A percentile compares a stretch with the other conserved stretches of the same genome.
Conservation (phyloP, 2,329 filamentous ascomycete species). For the Whalleya microplaca region DNA sequence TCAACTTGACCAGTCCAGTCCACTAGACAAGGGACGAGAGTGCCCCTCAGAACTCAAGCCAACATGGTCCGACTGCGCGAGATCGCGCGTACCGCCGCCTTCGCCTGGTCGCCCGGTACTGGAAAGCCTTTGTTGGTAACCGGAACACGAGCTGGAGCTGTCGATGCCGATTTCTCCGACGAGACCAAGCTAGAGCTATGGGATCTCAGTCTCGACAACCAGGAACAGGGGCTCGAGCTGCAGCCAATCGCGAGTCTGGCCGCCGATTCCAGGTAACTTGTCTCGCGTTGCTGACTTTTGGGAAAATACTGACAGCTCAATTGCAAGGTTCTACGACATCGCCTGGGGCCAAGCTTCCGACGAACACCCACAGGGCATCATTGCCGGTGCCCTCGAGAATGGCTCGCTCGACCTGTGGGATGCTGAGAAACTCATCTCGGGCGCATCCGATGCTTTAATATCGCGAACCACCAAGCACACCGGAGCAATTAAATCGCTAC, state of each 20-base stretch:
- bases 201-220: slow-evolving; percentile 84
- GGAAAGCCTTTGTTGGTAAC: slow-evolving; percentile 84
- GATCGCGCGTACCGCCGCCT: slow-evolving; percentile 94
- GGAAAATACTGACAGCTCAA: slow-evolving; percentile 24
- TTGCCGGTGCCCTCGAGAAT: slow-evolving; percentile 94
- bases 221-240: slow-evolving; percentile 77
- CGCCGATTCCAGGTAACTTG: slow-evolving; percentile 81
- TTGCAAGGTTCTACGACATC: slow-evolving; percentile 87
- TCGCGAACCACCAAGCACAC: slow-evolving; percentile 88
- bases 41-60: slow-evolving; percentile 24
- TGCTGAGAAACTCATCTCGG: slow-evolving; percentile 68
- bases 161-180: slow-evolving; percentile 96
- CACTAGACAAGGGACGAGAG: slow-evolving; percentile 7
- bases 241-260: slow-evolving; percentile 82
- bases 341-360: slow-evolving; percentile 87
- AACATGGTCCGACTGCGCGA: slow-evolving; percentile 94
- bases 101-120: slow-evolving; percentile 90
- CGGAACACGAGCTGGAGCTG: slow-evolving; percentile 90
- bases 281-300: background rate
- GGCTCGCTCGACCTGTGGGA: slow-evolving; percentile 94
- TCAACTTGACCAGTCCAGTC: slow-evolving; percentile 19
- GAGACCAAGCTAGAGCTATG: slow-evolving; percentile 96
- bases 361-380: slow-evolving; percentile 81
- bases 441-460: slow-evolving; percentile 73
- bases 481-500: slow-evolving; percentile 88